A percentile compares a stretch with the other conserved stretches of the same genome.
phyloP scores from a whole-genome alignment of 441 rosid species.

The Adansonia gregorii region DNA sequence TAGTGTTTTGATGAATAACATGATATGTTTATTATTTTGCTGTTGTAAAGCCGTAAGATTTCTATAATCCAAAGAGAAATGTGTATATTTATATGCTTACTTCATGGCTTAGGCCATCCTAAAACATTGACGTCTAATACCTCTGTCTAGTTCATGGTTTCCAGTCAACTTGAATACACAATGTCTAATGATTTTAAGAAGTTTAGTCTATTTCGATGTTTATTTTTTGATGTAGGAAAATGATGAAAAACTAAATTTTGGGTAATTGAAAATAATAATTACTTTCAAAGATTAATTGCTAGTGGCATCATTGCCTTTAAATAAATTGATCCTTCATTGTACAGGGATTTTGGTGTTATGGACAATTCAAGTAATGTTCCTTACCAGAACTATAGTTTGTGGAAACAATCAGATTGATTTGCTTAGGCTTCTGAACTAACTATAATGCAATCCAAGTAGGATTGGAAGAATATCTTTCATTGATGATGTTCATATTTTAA shows the following conservation, averaged over 20 bases:
- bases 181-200: not conserved
- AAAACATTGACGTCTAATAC: not conserved
- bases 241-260: not conserved
- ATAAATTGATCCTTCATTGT: not conserved
- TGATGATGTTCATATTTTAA: not conserved
- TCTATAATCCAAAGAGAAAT: not conserved
- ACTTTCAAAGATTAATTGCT: not conserved
- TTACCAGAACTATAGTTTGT: not conserved
- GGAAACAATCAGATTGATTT: not conserved
- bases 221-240: not conserved
- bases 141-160: not conserved
- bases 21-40: not conserved
- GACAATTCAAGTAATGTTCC: not conserved
- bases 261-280: not conserved
- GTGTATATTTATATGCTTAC: not conserved
- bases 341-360: not conserved
- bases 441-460: not conserved
- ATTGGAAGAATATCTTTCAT: not conserved
- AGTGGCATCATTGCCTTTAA: not conserved
- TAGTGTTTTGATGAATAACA: conserved; percentile 1
- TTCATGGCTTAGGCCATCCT: not conserved
- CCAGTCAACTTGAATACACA: not conserved
- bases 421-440: not conserved
- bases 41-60: not conserved
- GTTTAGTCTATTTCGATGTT: not conserved